phyloP scores from a whole-genome alignment of 257 asterid species.

The Solanum commersonii region DNA sequence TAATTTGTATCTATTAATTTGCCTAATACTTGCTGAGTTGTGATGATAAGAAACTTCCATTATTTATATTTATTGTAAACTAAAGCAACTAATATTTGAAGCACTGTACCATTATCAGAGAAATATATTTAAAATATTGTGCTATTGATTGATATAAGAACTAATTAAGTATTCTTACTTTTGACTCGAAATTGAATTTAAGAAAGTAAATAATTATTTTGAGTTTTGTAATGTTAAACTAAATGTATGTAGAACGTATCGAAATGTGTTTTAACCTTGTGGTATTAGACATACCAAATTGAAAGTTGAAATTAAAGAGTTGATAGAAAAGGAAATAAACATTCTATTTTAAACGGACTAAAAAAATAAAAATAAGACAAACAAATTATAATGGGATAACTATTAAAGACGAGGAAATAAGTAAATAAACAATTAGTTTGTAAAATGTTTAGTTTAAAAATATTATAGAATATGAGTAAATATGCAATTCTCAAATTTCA shows the following conservation, averaged over 20 bases:
- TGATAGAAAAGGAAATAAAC: too few relatives aligned
- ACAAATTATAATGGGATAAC: background rate
- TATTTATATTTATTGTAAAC: background rate
- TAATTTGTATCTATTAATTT: background rate
- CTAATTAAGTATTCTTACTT: too few relatives aligned
- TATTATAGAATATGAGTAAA: background rate
- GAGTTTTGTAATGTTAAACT: too few relatives aligned
- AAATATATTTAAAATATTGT: background rate
- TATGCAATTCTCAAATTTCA: background rate
- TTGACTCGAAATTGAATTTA: background rate
- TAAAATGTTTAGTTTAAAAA: background rate
- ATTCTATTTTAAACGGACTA: rapidly evolving
- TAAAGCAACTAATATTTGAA: background rate
- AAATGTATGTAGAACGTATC: too few relatives aligned
- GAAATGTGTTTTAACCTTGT: too few relatives aligned
- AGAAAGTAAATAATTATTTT: too few relatives aligned
- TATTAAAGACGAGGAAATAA: background rate
- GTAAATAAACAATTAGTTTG: background rate
- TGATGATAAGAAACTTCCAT: background rate
- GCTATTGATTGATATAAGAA: background rate
- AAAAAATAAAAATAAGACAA: too few relatives aligned
- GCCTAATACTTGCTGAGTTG: background rate
- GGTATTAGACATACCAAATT: too few relatives aligned
- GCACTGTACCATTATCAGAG: background rate
- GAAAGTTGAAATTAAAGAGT: too few relatives aligned